Percentiles rank a stretch among this genome's conserved stretches.
phyloP scores from a whole-genome alignment of 345 rosid genomes.

The Capsella bursapastoris region DNA sequence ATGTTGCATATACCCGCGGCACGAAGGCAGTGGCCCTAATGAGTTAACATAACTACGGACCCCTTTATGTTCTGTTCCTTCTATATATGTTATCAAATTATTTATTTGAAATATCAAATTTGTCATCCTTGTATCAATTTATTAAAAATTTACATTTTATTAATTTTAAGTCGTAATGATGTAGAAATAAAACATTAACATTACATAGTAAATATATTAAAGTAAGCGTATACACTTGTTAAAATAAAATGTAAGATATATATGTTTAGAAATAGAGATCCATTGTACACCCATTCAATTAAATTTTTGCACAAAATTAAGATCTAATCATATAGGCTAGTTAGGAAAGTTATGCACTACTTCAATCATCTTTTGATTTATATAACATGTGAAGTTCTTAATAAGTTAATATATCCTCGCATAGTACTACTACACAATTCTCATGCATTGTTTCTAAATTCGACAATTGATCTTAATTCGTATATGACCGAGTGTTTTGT shows the following conservation, averaged over 20 bases:
- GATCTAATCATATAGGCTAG: too few relatives aligned
- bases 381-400: too few relatives aligned
- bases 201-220: neutral
- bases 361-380: too few relatives aligned
- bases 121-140: neutral
- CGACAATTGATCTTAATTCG: neutral
- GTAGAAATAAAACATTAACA: neutral
- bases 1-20: neutral
- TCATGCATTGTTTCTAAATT: neutral
- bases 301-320: too few relatives aligned
- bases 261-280: too few relatives aligned
- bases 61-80: slow-evolving; percentile 3
- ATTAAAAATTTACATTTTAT: too few relatives aligned
- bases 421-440: neutral
- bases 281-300: too few relatives aligned
- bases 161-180: too few relatives aligned
- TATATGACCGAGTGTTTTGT: slow-evolving; percentile 3
- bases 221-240: too few relatives aligned
- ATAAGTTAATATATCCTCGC: neutral
- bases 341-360: too few relatives aligned
- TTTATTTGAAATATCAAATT: neutral
- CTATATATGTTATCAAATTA: neutral
- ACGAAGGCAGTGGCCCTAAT: neutral
- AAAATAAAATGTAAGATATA: too few relatives aligned
- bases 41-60: neutral